These are phyloP conservation scores for Rutstroemia sp. DNA, from an alignment of 2,329 filamentous ascomycete species.

Conservation along the genomic window DNA sequence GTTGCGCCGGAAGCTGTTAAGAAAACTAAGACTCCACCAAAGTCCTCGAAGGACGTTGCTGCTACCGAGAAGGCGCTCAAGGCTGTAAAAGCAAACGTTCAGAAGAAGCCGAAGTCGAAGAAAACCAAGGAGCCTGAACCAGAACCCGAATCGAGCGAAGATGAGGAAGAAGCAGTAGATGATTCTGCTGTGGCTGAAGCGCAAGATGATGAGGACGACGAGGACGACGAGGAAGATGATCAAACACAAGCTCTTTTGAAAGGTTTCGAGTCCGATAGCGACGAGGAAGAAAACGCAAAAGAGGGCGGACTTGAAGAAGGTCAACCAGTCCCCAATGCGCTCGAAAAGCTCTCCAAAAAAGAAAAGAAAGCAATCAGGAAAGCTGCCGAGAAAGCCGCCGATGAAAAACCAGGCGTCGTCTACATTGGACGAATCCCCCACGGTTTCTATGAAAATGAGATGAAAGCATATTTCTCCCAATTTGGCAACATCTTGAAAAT, in stretches of 20 bases:
- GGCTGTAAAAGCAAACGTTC: constrained; percentile 13
- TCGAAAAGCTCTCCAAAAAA: constrained; percentile 34
- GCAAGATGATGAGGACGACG: constrained; percentile 15
- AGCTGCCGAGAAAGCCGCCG: constrained; percentile 33
- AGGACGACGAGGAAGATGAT: constrained; percentile 36
- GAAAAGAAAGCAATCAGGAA: constrained; percentile 43
- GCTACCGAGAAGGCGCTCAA: constrained; percentile 14
- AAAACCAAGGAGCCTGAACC: constrained; percentile 12
- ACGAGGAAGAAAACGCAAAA: constrained; percentile 35
- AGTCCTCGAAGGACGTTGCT: constrained; percentile 22
- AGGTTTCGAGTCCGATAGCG: constrained; percentile 39
- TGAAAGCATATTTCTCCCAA: constrained; percentile 88
- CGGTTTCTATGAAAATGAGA: constrained; percentile 96
- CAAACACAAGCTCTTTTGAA: constrained; percentile 46
- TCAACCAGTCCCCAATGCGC: constrained; percentile 31
- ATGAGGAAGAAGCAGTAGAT: background rate
- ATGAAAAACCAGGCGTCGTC: constrained; percentile 65
- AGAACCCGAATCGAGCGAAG: constrained; percentile 1
- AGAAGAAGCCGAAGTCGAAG: constrained; percentile 17
- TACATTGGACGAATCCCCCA: constrained; percentile 89
- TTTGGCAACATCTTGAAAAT: constrained; percentile 76
- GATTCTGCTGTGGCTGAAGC: constrained; percentile 13
- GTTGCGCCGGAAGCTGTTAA: constrained; percentile 25
- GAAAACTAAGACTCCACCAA: constrained; percentile 26
- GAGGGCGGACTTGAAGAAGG: constrained; percentile 32